Evolutionary conservation across 305 asterid genomes (phyloP), one percentile per base, ranked within the genome.

Genomic region (Fraxinus sp.): DNA sequence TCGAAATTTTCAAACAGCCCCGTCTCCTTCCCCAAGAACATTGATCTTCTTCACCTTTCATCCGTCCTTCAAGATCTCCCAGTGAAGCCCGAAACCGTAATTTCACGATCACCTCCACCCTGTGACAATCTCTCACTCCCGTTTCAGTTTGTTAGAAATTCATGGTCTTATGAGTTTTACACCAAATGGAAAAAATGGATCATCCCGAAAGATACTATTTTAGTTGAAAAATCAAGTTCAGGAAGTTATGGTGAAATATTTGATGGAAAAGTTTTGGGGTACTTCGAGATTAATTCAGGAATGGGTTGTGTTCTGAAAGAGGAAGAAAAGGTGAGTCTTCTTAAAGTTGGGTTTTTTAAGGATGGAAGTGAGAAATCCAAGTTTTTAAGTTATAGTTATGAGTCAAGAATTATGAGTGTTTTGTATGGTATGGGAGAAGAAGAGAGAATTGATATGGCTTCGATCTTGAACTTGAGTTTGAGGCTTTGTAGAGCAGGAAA

Each of bases 1-100:
- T 89, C 91, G 57, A 93, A 91, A 86, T 83, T 91, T 10, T 95
- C 97, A 28, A 86, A 82, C 68, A 55, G 78, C 30, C 90, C 89
- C 70, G 87, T 97, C 1, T 90, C 90, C 76, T 92, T 94, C 71
- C 99, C 99, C 73, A 95, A 94, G 87, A 95, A 95, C 88, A 91
- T 95, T 68, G 99, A 94, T 89, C 97, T 95, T 74, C 93, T 95
- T 55, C 92, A 89, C 83, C 84, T 91, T 79, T 94, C 95, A 57
- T 86, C 88, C n/a, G 77, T 77, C 55, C 88, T 91, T 71, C 90
- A 86, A 30, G 80, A 55, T 71, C 77, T 49, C 20, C 80, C 84
- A 35, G 5, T 71, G 37, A 8, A 81, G 81, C 89, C 86, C 52
- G 83, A 87, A 46, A 86, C 78, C 39, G 88, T 80, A 0, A 84